A percentile compares a stretch with the other conserved stretches of the same genome.
Conservation (phyloP, 257 asterid species). For the Verbascum thapsus region DNA sequence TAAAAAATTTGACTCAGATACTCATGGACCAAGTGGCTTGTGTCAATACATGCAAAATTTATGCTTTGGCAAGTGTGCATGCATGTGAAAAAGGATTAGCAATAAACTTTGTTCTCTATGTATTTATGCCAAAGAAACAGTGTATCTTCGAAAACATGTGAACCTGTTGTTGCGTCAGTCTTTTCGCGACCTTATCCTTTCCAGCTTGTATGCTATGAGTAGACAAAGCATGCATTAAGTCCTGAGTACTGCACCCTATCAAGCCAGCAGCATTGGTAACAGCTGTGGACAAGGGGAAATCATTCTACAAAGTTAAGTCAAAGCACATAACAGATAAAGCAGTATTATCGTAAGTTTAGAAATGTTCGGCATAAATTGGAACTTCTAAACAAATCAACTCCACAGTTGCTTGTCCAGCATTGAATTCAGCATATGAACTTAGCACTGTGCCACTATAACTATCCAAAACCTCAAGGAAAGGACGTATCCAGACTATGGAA, state of each 20-base stretch:
- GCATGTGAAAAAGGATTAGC: conserved; percentile 25
- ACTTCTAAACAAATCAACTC: neutral
- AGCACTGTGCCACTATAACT: conserved; percentile 1
- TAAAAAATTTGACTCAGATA: conserved; percentile 11
- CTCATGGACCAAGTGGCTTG: conserved; percentile 7
- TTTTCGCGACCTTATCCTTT: conserved; percentile 58
- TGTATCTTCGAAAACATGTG: conserved; percentile 21
- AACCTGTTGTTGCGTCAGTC: conserved; percentile 79
- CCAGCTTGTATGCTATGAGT: conserved; percentile 68
- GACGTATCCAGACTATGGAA: neutral
- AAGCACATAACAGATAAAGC: conserved; percentile 23
- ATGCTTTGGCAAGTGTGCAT: conserved; percentile 24
- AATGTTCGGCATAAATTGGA: neutral
- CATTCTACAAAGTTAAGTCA: conserved; percentile 24
- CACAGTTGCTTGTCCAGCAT: neutral
- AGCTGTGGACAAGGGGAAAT: conserved; percentile 54
- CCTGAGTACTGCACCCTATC: conserved; percentile 77
- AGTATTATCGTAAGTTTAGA: conserved; percentile 8
- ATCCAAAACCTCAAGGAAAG: neutral
- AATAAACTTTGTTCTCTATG: conserved; percentile 2
- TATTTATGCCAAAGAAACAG: conserved; percentile 24
- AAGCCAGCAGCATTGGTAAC: conserved; percentile 70
- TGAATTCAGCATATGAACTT: neutral
- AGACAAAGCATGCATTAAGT: conserved; percentile 72
- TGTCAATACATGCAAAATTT: too few species aligned